Evolutionary conservation across 805 yeast species (phyloP), one percentile per base, ranked within the genome.

Genomic region (Maudiozyma saulgeensis): DNA sequence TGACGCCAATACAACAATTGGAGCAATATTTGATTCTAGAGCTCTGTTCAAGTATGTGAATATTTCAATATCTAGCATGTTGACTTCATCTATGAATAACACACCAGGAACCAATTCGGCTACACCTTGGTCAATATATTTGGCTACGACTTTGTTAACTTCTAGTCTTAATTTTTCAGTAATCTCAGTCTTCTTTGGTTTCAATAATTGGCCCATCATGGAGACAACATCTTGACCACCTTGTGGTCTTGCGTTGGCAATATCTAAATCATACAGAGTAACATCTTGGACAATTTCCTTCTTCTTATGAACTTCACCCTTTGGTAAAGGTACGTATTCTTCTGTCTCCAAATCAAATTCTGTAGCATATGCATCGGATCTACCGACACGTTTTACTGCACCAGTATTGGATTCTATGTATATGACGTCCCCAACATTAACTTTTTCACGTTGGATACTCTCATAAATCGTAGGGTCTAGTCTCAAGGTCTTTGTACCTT

Each of bases 21-120:
- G 99, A 2, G 97, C 91, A 64, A 93, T 86, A 26, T 84, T 72
- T 46, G 90, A 82, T 69, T 93, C 99, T 55, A 93, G 75, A 9
- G 98, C 98, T 56, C 95, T 79, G 74, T 93, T 93, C 61, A 93
- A 74, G 67, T 87, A 93, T 12, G 99, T 87, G 73, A 93, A 93
- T 66, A 95, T 87, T 74, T 93, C 99, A 54, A 93, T 84, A 66
- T 93, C 99, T 60, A 93, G 76, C 99, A 93, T 93, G 72, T 93
- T 95, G 42, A 90, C 98, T 72, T 93, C 99, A 70, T 93, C 99
- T 59, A 93, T 93, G 69, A 93, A 93, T 59, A 93, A 74, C 23
- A 93, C 99, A 61, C 99, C 99, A 1, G 99, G 99, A 51, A 93
- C 87, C 45, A 93, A 77, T 70, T 91, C 98, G 12, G 99, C 99